Evolutionary conservation across 2,329 filamentous ascomycete genomes (phyloP).

Genomic region (Sclerotinia sclerotiorum): DNA sequence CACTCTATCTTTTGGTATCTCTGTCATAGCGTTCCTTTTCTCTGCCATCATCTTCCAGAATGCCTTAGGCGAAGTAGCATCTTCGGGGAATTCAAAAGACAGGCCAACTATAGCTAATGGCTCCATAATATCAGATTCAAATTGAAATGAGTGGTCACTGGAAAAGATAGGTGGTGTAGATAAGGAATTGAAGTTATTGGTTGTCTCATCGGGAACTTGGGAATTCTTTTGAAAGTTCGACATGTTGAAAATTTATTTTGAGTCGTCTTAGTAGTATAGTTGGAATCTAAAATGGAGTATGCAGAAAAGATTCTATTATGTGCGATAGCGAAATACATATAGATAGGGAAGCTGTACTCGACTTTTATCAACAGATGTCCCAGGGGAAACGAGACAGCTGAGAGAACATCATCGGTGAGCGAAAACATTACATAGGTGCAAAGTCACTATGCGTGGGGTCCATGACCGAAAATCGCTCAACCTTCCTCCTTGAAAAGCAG

Average conservation of each 20-base stretch:
- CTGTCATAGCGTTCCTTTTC: constrained; percentile 50
- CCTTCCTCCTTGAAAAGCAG: neutral
- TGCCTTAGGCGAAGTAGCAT: constrained; percentile 46
- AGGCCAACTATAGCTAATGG: constrained; percentile 55
- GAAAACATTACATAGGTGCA: neutral
- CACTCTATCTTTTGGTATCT: constrained; percentile 35
- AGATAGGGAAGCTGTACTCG: neutral
- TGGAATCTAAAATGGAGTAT: neutral
- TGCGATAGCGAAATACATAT: neutral
- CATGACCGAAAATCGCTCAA: neutral
- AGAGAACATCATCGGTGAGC: neutral
- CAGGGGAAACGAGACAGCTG: neutral
- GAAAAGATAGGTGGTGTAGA: neutral
- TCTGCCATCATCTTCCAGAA: constrained; percentile 52
- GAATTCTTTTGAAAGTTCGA: neutral
- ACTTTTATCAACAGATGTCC: neutral
- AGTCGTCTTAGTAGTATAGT: neutral
- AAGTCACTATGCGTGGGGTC: neutral
- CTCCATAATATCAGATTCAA: constrained; percentile 6
- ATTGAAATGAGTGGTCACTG: neutral
- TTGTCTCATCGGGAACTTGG: neutral
- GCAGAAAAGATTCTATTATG: neutral
- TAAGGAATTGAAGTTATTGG: neutral
- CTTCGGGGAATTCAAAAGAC: constrained; percentile 52
- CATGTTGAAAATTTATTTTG: neutral